Percentiles rank a stretch among this genome's conserved stretches.
Evolutionary conservation across 1,284 basidiomycete genomes (phyloP).

Genomic region (Sporisorium exsertum): DNA sequence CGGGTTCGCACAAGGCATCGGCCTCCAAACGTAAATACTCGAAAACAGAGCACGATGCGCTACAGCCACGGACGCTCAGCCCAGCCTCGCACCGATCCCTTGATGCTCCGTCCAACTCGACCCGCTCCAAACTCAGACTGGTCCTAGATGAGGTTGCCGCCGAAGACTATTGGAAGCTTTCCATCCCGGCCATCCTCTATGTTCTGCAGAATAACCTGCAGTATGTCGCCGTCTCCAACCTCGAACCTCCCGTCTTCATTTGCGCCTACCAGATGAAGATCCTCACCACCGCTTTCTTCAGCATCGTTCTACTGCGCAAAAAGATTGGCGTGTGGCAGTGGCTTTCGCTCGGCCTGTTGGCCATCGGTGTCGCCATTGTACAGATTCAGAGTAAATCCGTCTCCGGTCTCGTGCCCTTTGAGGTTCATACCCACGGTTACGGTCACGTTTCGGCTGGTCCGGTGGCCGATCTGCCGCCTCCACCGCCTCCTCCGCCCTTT

Average conservation of each 20-base stretch:
- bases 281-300: slow-evolving; percentile 93
- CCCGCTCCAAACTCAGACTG: slow-evolving; percentile 20
- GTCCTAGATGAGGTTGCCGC: slow-evolving; percentile 70
- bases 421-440: slow-evolving; percentile 46
- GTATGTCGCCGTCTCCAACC: slow-evolving; percentile 90
- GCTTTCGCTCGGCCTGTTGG: slow-evolving; percentile 84
- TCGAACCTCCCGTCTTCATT: slow-evolving; percentile 93
- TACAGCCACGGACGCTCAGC: slow-evolving; percentile 9
- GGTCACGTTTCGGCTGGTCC: slow-evolving; percentile 44
- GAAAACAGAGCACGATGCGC: slow-evolving; percentile 17
- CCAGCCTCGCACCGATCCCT: background rate
- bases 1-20: slow-evolving; percentile 11
- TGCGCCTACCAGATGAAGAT: slow-evolving; percentile 77
- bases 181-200: slow-evolving; percentile 94
- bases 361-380: slow-evolving; percentile 90
- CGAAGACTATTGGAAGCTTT: slow-evolving; percentile 94
- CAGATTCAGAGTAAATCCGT: slow-evolving; percentile 75
- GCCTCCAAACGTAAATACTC: slow-evolving; percentile 18
- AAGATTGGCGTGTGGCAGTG: slow-evolving; percentile 82
- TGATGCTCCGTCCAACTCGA: background rate
- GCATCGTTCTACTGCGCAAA: slow-evolving; percentile 86
- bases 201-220: slow-evolving; percentile 90
- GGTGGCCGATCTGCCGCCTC: slow-evolving; percentile 35
- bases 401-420: slow-evolving; percentile 48
- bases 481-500: slow-evolving; percentile 62